Percentiles rank a stretch among this genome's conserved stretches.
phyloP scores from a whole-genome alignment of 192 early-diverging fungal species.

The Entomortierella chlamydospora region DNA sequence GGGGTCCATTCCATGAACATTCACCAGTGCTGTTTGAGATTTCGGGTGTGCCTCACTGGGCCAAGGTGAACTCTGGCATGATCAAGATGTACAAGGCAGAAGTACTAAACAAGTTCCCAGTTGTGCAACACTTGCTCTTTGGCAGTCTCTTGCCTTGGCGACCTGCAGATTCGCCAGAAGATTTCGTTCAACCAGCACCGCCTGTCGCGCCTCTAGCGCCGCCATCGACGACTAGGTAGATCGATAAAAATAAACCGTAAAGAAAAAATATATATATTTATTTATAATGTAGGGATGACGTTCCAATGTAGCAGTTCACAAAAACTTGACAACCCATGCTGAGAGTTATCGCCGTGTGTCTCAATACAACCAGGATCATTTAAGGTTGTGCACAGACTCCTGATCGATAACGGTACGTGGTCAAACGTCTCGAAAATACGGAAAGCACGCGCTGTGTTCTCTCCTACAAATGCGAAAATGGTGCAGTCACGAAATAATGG shows the following conservation, averaged over 20 bases:
- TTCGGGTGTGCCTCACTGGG: slow-evolving; percentile 87
- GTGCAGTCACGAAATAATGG: too few relatives aligned
- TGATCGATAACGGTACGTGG: too few relatives aligned
- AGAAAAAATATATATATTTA: too few relatives aligned
- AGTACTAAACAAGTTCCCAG: slow-evolving; percentile 91
- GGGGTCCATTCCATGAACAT: slow-evolving; percentile 80
- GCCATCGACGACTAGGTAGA: background rate
- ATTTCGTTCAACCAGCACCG: background rate
- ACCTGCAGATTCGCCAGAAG: slow-evolving; percentile 23
- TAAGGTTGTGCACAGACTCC: too few relatives aligned
- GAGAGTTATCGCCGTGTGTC: too few relatives aligned
- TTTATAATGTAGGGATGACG: too few relatives aligned
- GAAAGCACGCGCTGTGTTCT: too few relatives aligned
- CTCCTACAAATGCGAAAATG: too few relatives aligned
- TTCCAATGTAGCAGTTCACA: too few relatives aligned
- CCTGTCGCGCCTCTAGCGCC: background rate
- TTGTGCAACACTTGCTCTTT: slow-evolving; percentile 97
- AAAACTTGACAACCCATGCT: too few relatives aligned
- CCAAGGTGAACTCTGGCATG: slow-evolving; percentile 92
- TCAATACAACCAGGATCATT: too few relatives aligned
- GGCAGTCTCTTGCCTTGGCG: slow-evolving; percentile 78
- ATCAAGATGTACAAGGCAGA: slow-evolving; percentile 95
- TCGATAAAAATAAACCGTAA: background rate
- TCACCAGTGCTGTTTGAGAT: slow-evolving; percentile 97
- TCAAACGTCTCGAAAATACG: too few relatives aligned